Evolutionary conservation across 1,284 basidiomycete species (phyloP), one percentile per base, ranked within the genome.

Genomic region (Ustilago sp.): DNA sequence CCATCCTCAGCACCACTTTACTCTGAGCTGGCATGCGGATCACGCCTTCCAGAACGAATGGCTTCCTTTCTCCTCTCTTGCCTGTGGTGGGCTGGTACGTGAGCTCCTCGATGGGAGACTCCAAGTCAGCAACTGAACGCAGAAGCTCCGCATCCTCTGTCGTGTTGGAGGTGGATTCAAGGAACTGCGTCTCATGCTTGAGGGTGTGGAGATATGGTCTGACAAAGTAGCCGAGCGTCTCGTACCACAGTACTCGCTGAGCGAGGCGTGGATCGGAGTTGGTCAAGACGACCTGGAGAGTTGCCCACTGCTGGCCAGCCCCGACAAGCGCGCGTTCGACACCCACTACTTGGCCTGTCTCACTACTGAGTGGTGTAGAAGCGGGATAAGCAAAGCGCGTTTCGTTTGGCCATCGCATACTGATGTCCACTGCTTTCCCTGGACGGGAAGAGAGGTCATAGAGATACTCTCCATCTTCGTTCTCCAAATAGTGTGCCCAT

Each of bases 171-270:
- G 35, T 19, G 11, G 39, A 28, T 4, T 58, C 28, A 3, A 71
- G 47, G 17, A 65, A 68, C 13, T 67, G 32, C 1, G 70, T 60
- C 1, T 87, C 80, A 2, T 90, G 86, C 23, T 86, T 85, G 56
- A 98, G 87, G 6, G 95, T 94, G 86, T 95, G 93, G 70, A 97
- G 88, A 88, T 93, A 95, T 54, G 94, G 92, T 73, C 93, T 92
- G 56, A 98, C 89, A 83, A 95, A 92, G 91, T 94, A 97, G 3
- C 96, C 96, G 89, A 97, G 91, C 2, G 93, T 92, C 86, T 99
- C 97, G 59, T 94, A 89, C 87, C 96, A 98, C 8, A 92, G 87
- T 0, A 92, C 89, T 35, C 89, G 87, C 36, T 92, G 86, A 2
- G 89, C 83, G 0, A 85, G 77, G 7, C 58, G 50, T 0, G 63